phyloP scores from a whole-genome alignment of 345 rosid species.

The Erucastrum elatum region DNA sequence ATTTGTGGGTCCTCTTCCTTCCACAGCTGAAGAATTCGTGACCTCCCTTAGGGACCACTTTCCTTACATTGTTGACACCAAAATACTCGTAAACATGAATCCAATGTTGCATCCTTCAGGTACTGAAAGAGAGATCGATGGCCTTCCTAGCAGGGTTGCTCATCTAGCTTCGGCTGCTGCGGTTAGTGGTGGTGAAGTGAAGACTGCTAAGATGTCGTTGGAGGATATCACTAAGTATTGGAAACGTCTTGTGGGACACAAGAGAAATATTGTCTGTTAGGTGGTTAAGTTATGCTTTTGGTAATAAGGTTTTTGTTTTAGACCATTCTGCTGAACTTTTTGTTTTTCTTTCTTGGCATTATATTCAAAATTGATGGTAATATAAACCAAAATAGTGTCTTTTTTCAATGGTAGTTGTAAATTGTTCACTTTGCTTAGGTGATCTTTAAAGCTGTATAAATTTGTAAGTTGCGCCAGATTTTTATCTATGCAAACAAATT shows the following conservation, averaged over 20 bases:
- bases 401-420: background rate
- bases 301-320: background rate
- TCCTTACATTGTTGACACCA: slow-evolving; percentile 81
- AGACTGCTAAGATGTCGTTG: slow-evolving; percentile 45
- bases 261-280: slow-evolving; percentile 50
- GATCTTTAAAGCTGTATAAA: no score
- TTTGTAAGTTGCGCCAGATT: no score
- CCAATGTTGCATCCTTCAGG: slow-evolving; percentile 51
- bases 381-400: background rate
- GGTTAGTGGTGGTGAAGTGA: slow-evolving; percentile 35
- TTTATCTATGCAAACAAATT: no score
- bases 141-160: slow-evolving; percentile 44
- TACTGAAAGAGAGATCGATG: slow-evolving; percentile 59
- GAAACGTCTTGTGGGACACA: slow-evolving; percentile 52
- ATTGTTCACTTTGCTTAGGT: no score
- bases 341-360: background rate
- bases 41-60: slow-evolving; percentile 58
- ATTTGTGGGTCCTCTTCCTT: slow-evolving; percentile 81
- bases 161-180: slow-evolving; percentile 27
- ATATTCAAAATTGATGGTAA: background rate
- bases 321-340: background rate
- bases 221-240: slow-evolving; percentile 58
- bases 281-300: background rate
- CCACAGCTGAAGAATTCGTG: slow-evolving; percentile 68
- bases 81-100: slow-evolving; percentile 71